phyloP scores from a whole-genome alignment of 1,284 basidiomycete genomes.

The Kwoniella shivajii region DNA sequence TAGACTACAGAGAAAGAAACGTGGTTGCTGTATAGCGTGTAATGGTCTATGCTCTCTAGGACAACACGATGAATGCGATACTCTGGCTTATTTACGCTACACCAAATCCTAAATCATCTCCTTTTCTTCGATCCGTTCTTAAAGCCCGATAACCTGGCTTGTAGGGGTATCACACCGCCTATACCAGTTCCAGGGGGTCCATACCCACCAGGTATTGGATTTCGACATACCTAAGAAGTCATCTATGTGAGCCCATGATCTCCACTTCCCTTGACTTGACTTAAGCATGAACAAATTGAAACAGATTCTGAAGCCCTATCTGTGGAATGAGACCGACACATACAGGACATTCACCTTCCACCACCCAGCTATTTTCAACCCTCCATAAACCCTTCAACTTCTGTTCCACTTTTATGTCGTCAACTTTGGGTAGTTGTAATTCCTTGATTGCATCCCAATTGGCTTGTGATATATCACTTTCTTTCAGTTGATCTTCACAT shows the following conservation, averaged over 20 bases:
- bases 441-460: constrained; percentile 21
- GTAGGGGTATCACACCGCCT: constrained; percentile 17
- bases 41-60: no score
- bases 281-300: not conserved
- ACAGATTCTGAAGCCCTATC: no score
- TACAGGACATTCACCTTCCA: constrained; percentile 53
- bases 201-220: constrained; percentile 21
- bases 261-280: not conserved
- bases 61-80: no score
- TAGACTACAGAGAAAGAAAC: no score
- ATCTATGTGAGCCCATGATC: not conserved
- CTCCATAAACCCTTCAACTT: constrained; percentile 44
- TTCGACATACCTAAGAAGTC: constrained; percentile 28
- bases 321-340: constrained; percentile 25
- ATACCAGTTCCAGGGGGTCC: constrained; percentile 19
- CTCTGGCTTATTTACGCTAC: no score
- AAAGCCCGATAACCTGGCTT: constrained; percentile 7
- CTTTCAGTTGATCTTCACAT: constrained; percentile 5
- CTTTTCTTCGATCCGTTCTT: not conserved
- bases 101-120: not conserved
- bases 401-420: constrained; percentile 24
- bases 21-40: no score
- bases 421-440: constrained; percentile 9
- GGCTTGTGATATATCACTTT: constrained; percentile 5
- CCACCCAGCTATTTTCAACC: constrained; percentile 31